phyloP scores from a whole-genome alignment of 75 land plant genomes.

The Larix kaempferi region DNA sequence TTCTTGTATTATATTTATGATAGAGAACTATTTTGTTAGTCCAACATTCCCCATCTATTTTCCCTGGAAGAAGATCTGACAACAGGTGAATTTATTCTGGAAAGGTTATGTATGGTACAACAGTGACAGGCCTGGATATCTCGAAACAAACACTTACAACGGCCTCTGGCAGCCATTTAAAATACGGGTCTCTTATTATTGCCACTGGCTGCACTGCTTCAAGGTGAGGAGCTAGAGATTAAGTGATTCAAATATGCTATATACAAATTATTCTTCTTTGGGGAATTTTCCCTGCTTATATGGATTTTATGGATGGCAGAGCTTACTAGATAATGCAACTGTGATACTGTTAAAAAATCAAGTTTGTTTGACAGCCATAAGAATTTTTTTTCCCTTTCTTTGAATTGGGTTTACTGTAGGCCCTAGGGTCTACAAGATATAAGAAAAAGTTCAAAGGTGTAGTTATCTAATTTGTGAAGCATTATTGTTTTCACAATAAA shows the following conservation, averaged over 20 bases:
- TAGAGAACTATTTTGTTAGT: neutral
- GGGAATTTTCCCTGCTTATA: neutral
- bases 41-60: neutral
- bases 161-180: conserved; percentile 66
- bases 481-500: too few relatives aligned
- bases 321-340: too few relatives aligned
- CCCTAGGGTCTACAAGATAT: too few relatives aligned
- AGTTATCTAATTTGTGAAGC: too few relatives aligned
- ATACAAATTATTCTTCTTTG: neutral
- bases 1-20: neutral
- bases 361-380: too few relatives aligned
- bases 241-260: too few relatives aligned
- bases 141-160: conserved; percentile 54
- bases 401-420: too few relatives aligned
- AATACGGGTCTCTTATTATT: conserved; percentile 73
- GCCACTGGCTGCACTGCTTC: conserved; percentile 81
- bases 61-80: neutral
- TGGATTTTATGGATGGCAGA: neutral
- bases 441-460: too few relatives aligned
- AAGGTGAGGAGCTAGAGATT: conserved; percentile 22
- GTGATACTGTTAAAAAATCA: too few relatives aligned
- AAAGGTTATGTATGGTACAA: conserved; percentile 71
- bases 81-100: neutral
- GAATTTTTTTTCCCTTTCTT: too few relatives aligned
- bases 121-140: conserved; percentile 62